Percentiles rank a stretch among this genome's conserved stretches.
phyloP scores from a whole-genome alignment of 805 yeast genomes.

The Saturnispora sekii region DNA sequence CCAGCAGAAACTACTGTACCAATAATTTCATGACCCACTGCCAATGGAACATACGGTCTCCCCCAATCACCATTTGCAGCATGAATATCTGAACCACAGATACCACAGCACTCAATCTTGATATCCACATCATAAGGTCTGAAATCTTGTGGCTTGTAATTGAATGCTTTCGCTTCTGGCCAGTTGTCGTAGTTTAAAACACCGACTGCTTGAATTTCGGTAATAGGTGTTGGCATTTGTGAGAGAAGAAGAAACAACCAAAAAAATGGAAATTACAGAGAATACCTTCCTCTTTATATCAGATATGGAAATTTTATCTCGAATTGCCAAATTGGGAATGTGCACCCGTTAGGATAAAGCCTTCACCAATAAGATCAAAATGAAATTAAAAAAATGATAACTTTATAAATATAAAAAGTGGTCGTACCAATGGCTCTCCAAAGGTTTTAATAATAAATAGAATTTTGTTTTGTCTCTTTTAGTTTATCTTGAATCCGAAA shows the following conservation, averaged over 20 bases:
- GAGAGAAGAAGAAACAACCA: not conserved
- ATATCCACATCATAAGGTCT: slow-evolving; percentile 30
- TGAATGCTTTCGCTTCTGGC: slow-evolving; percentile 14
- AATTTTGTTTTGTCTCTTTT: not conserved
- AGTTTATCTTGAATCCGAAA: not conserved
- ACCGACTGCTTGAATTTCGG: slow-evolving; percentile 15
- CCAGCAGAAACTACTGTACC: slow-evolving; percentile 37
- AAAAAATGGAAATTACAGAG: not conserved
- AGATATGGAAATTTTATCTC: too few species aligned
- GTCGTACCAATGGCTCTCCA: too few species aligned
- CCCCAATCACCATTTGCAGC: slow-evolving; percentile 29
- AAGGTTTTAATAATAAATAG: too few species aligned
- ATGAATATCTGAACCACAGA: slow-evolving; percentile 45
- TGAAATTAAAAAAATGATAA: too few species aligned
- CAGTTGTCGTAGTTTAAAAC: slow-evolving; percentile 14
- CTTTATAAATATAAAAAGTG: too few species aligned
- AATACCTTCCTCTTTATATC: too few species aligned
- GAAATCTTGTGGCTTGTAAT: slow-evolving; percentile 13
- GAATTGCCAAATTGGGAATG: too few species aligned
- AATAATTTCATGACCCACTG: slow-evolving; percentile 41
- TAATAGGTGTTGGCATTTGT: slow-evolving; percentile 2
- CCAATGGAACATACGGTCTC: slow-evolving; percentile 12
- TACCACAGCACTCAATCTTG: slow-evolving; percentile 37
- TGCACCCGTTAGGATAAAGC: too few species aligned
- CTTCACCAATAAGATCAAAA: too few species aligned